These are phyloP conservation scores for Aspergillus novofumigatus DNA, from an alignment of 2,329 filamentous ascomycete species.

Conservation along the genomic window DNA sequence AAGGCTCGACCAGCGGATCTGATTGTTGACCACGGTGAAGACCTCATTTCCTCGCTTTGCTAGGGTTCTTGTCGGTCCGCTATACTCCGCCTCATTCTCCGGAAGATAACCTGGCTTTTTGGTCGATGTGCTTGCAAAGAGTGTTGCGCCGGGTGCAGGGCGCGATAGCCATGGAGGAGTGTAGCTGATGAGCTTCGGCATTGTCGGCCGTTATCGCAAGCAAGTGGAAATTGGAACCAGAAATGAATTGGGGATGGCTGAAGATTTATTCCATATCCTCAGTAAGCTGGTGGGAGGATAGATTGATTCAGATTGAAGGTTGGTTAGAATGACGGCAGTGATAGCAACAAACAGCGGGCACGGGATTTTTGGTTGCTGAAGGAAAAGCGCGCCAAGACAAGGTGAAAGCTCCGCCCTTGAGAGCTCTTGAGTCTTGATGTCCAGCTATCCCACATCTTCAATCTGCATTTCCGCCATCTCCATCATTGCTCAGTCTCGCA, in stretches of 20 bases:
- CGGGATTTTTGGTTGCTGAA: slow-evolving; percentile 9
- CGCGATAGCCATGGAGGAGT: slow-evolving; percentile 83
- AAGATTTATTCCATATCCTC: not conserved
- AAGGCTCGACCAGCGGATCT: slow-evolving; percentile 88
- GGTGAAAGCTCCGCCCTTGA: not conserved
- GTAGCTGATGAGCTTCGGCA: slow-evolving; percentile 83
- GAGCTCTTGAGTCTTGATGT: not conserved
- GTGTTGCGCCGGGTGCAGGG: slow-evolving; percentile 68
- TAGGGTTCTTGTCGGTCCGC: slow-evolving; percentile 58
- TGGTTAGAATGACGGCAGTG: not conserved
- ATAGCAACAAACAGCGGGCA: not conserved
- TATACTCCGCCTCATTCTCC: slow-evolving; percentile 18
- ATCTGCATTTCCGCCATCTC: not conserved
- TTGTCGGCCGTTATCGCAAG: slow-evolving; percentile 37
- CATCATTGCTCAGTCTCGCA: not conserved
- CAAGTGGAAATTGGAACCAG: not conserved
- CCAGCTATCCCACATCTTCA: not conserved
- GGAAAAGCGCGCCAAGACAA: slow-evolving; percentile 15
- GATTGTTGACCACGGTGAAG: slow-evolving; percentile 81
- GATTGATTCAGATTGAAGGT: not conserved
- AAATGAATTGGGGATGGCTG: not conserved
- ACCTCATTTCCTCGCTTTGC: slow-evolving; percentile 80
- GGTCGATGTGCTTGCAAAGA: slow-evolving; percentile 61
- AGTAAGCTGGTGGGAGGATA: not conserved
- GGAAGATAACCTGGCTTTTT: slow-evolving; percentile 29